Base-by-base conservation (phyloP, 495 filamentous ascomycete genomes). In the Hypoxylon subgilvum region DNA sequence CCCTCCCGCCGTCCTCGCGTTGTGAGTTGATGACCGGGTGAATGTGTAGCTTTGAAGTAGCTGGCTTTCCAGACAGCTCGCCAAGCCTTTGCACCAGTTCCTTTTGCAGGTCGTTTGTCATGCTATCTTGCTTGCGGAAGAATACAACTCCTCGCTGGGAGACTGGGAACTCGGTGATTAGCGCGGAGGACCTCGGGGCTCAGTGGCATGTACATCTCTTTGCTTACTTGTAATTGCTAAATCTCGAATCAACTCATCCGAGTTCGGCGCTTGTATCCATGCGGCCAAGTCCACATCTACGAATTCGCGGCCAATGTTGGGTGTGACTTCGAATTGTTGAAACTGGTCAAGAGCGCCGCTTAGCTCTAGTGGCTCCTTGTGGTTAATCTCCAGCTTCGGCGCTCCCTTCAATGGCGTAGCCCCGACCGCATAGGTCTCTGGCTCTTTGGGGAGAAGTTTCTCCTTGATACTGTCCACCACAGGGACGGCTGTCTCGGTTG, bases 301-400 rank as follows among this genome's bases (percentile, higher is more conserved):
- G 52, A 81, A 89, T 63, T 89, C 87, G 0, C 76, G 72, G 7
- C 87, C 86, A 64, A 88, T 86, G n/a, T 83, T 68, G 1, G 86
- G 84, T 1, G 86, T 89, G 0, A 85, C 74, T 17, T 88, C 85
- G 46, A 84, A 81, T 6, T 72, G 76, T 25, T 85, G 72, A 57
- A 78, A 84, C 8, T 74, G 42, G 27, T 86, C 78, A 0, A 87
- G 65, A 0, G 70, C 61, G 8, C 81, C 82, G 6, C 65, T 74
- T 5, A 68, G 64, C 59, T 76, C 62, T 14, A 85, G 52, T 1
- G 82, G 79, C 16, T 48, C 23, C 23, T 27, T 27, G 23, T 27
- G 23, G 23, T 3, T 8, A 8, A 8, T 27, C 23, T 27, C 23
- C 8, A 27, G 23, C 23, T 27, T 27, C 23, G 23, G 23, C 23